Evolutionary conservation across 2,329 filamentous ascomycete genomes (phyloP).

Genomic region (Talaromyces sp.): DNA sequence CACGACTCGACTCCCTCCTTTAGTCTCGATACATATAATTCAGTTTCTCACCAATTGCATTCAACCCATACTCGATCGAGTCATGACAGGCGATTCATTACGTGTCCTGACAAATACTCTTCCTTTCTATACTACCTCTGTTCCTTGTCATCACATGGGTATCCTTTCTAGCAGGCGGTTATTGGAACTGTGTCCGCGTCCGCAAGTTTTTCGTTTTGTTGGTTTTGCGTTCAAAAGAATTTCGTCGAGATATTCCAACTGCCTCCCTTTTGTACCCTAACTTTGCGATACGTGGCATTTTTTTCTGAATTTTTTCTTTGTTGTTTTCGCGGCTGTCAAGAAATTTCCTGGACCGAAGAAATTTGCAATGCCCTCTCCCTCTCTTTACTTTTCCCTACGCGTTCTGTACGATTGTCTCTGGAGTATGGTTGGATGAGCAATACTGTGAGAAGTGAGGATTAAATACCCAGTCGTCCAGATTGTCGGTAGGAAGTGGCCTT

Average conservation of each 20-base stretch:
- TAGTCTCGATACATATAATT: constrained; percentile 35
- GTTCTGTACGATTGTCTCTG: not conserved
- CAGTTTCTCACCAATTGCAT: constrained; percentile 5
- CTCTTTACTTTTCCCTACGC: not conserved
- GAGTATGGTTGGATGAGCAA: not conserved
- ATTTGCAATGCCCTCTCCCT: not conserved
- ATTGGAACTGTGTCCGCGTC: constrained; percentile 7
- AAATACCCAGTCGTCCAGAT: not conserved
- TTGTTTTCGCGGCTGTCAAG: not conserved
- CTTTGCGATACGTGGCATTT: not conserved
- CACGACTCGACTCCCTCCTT: constrained; percentile 89
- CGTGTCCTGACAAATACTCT: not conserved
- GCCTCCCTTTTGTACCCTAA: not conserved
- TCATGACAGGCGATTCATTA: not conserved
- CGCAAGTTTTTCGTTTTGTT: constrained; percentile 6
- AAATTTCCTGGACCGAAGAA: not conserved
- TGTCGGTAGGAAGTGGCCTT: not conserved
- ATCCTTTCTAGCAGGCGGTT: constrained; percentile 10
- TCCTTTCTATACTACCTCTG: not conserved
- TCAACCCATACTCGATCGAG: constrained; percentile 2
- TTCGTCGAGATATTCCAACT: not conserved
- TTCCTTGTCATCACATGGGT: not conserved
- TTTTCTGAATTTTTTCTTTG: not conserved
- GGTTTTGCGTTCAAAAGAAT: constrained; percentile 1
- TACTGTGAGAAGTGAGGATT: not conserved